phyloP scores from a whole-genome alignment of 179 eudicot species.

The Beta macrorhiza region DNA sequence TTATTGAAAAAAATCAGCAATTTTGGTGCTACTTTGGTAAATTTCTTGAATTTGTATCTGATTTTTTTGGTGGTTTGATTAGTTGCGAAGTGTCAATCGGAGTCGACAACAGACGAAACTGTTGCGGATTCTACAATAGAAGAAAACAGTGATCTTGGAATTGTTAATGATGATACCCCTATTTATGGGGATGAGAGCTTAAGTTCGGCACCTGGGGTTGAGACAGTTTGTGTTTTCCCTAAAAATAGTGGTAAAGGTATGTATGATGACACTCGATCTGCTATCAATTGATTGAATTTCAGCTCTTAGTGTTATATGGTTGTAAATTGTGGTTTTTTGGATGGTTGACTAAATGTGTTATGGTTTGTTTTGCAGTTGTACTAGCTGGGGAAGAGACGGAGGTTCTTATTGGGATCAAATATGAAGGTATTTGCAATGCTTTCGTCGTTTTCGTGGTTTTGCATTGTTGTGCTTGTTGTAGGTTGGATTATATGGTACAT shows the following conservation, averaged over 20 bases:
- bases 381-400: constrained; percentile 78
- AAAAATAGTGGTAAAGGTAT: constrained; percentile 62
- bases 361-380: constrained; percentile 49
- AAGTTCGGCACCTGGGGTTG: constrained; percentile 71
- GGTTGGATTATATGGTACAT: background rate
- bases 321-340: constrained; percentile 5
- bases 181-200: constrained; percentile 53
- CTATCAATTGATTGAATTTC: background rate
- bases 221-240: constrained; percentile 81
- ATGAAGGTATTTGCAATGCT: constrained; percentile 51
- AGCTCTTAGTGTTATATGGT: background rate
- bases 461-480: background rate
- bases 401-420: constrained; percentile 69
- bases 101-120: constrained; percentile 27
- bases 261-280: constrained; percentile 8
- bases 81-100: constrained; percentile 67
- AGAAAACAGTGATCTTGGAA: constrained; percentile 57
- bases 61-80: constrained; percentile 9
- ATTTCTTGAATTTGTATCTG: background rate
- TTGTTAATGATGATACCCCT: constrained; percentile 65
- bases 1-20: background rate
- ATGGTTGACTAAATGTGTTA: constrained; percentile 17
- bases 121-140: constrained; percentile 42
- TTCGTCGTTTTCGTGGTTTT: background rate
- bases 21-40: background rate